Conservation (phyloP, 768 basidiomycete species). For the Boletus reticulatus region DNA sequence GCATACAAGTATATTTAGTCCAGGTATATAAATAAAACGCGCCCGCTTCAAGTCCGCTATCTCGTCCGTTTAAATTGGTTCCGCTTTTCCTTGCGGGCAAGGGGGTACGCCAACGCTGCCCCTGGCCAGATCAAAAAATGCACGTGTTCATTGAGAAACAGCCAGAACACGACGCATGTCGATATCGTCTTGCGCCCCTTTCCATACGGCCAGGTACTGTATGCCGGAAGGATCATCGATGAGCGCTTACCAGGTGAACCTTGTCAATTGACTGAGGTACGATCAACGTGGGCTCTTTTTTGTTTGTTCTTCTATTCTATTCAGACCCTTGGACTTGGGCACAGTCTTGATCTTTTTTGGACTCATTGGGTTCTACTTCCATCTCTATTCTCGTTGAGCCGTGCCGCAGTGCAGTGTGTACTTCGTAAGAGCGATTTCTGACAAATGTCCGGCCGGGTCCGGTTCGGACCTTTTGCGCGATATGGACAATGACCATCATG, state of each 20-base stretch:
- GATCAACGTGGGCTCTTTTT: no score
- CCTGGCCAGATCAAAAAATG: not conserved
- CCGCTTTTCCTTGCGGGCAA: no score
- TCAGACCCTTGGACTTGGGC: no score
- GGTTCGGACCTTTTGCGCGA: not conserved
- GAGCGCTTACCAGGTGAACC: not conserved
- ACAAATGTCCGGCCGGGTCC: not conserved
- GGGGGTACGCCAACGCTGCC: not conserved
- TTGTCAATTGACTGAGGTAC: no score
- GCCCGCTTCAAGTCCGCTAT: conserved; percentile 1
- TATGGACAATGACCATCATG: not conserved
- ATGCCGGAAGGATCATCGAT: conserved; percentile 19
- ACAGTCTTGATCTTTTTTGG: no score
- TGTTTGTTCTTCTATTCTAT: no score
- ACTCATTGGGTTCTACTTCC: no score
- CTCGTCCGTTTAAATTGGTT: not conserved
- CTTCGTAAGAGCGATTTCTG: not conserved
- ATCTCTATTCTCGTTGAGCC: no score
- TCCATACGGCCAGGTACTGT: conserved; percentile 1
- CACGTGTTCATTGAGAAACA: conserved; percentile 9
- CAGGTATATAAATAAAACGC: conserved; percentile 12
- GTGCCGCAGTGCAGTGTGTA: no score
- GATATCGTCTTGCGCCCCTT: conserved; percentile 12
- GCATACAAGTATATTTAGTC: conserved; percentile 11
- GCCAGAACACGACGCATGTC: not conserved